Evolutionary conservation across 148 eudicot genomes (phyloP).

Genomic region (Chenopodium suecicum): DNA sequence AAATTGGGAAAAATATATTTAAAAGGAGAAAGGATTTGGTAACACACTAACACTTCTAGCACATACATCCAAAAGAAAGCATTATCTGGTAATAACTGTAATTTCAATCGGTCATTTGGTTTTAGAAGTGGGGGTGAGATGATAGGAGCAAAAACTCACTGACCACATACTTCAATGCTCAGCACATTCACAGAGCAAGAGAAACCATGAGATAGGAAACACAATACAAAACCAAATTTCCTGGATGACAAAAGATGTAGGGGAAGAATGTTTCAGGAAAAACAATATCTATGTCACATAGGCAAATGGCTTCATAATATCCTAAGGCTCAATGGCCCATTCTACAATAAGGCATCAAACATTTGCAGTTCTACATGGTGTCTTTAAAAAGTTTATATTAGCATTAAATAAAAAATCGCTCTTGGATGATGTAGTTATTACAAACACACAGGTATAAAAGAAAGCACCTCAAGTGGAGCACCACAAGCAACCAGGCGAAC

Average conservation of each 20-base stretch:
- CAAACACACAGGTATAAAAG: not conserved
- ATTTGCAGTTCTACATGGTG: not conserved
- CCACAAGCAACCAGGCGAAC: constrained; percentile 87
- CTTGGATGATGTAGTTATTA: not conserved
- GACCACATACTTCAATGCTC: not conserved
- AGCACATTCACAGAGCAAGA: not conserved
- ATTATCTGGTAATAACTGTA: not conserved
- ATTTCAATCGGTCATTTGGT: not conserved
- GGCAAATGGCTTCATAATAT: constrained; percentile 9
- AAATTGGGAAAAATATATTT: not conserved
- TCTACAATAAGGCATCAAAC: not conserved
- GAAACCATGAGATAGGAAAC: not conserved
- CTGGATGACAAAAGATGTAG: not conserved
- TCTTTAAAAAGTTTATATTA: not conserved
- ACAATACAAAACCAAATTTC: not conserved
- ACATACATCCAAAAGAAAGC: not conserved
- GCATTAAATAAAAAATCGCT: not conserved
- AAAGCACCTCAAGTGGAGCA: constrained; percentile 80
- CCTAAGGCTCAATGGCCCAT: too few species aligned
- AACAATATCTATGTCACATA: not conserved
- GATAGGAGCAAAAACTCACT: not conserved
- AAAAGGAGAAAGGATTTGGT: not conserved
- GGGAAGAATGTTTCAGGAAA: not conserved
- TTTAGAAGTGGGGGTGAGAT: not conserved
- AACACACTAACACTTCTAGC: not conserved